Percentiles rank a stretch among this genome's conserved stretches.
Evolutionary conservation across 2,329 filamentous ascomycete species (phyloP).

Genomic region (Colletotrichum paranaense): DNA sequence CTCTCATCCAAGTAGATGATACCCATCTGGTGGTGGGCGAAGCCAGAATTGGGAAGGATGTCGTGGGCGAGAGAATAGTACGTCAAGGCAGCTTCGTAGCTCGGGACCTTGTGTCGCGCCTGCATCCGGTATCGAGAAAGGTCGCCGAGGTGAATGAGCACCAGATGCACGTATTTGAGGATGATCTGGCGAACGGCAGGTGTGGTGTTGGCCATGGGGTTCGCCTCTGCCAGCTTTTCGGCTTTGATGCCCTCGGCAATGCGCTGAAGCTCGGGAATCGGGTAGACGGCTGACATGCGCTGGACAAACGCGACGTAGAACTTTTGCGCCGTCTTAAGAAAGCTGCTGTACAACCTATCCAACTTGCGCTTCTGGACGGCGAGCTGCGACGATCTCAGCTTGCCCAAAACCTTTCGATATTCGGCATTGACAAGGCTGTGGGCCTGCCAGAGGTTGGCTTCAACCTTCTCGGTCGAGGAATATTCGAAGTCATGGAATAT

Average conservation of each 20-base stretch:
- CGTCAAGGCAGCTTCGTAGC: constrained; percentile 82
- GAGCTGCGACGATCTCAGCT: constrained; percentile 62
- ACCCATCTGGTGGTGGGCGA: constrained; percentile 89
- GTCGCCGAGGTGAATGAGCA: constrained; percentile 89
- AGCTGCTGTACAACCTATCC: constrained; percentile 83
- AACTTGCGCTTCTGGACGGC: constrained; percentile 78
- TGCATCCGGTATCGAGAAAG: constrained; percentile 87
- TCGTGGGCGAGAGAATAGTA: constrained; percentile 88
- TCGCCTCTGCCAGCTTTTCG: constrained; percentile 54
- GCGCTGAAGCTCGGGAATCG: constrained; percentile 61
- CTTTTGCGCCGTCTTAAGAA: constrained; percentile 86
- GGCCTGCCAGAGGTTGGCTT: constrained; percentile 80
- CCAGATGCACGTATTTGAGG: constrained; percentile 81
- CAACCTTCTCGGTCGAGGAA: constrained; percentile 72
- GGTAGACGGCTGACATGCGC: constrained; percentile 73
- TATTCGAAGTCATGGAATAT: constrained; percentile 79
- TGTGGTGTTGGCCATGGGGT: constrained; percentile 57
- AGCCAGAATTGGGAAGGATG: constrained; percentile 81
- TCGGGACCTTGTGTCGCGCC: constrained; percentile 75
- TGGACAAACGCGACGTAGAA: constrained; percentile 92
- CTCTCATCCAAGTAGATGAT: constrained; percentile 83
- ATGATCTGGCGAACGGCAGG: constrained; percentile 68
- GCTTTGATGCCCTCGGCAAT: constrained; percentile 56
- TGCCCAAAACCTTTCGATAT: constrained; percentile 77
- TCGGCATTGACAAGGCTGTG: constrained; percentile 82